Conservation (phyloP, 177 flowering plant species). For the Telopea speciosissima region DNA sequence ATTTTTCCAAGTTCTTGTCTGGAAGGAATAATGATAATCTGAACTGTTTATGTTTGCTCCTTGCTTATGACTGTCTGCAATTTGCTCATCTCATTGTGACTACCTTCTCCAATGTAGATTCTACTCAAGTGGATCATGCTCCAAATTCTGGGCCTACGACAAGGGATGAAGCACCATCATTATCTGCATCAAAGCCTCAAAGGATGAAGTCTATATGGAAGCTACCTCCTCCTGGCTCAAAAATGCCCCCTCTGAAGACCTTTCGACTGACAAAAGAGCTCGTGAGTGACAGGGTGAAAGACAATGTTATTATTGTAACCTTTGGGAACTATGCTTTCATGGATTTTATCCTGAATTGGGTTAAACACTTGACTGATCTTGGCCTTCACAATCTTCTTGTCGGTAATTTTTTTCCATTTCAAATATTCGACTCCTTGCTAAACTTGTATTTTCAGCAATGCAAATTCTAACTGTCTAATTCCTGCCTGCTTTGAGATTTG, state of each 20-base stretch:
- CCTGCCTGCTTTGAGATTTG: background rate
- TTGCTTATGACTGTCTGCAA: background rate
- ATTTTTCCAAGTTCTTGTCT: background rate
- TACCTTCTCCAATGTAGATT: slow-evolving; percentile 15
- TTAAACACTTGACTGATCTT: slow-evolving; percentile 78
- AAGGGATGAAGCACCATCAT: slow-evolving; percentile 6
- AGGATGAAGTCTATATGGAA: slow-evolving; percentile 61
- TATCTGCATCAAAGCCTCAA: slow-evolving; percentile 12
- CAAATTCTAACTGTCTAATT: too few relatives aligned
- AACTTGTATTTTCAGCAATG: too few relatives aligned
- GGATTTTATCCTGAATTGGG: slow-evolving; percentile 97
- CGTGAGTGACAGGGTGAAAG: slow-evolving; percentile 58
- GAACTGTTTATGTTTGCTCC: background rate
- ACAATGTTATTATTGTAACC: slow-evolving; percentile 76
- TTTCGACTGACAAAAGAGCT: slow-evolving; percentile 66
- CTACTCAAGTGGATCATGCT: slow-evolving; percentile 16
- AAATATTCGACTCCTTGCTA: background rate
- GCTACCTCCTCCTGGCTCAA: slow-evolving; percentile 48
- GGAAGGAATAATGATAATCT: background rate
- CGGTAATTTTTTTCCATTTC: slow-evolving; percentile 40
- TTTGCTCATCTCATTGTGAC: slow-evolving; percentile 1
- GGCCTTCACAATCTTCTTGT: slow-evolving; percentile 78
- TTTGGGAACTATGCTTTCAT: slow-evolving; percentile 96
- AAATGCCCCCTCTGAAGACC: slow-evolving; percentile 61
- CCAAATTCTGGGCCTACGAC: slow-evolving; percentile 9